These are phyloP conservation scores for Nitzschia sp. DNA, from an alignment of 108 stramenopile species.

Conservation along the genomic window DNA sequence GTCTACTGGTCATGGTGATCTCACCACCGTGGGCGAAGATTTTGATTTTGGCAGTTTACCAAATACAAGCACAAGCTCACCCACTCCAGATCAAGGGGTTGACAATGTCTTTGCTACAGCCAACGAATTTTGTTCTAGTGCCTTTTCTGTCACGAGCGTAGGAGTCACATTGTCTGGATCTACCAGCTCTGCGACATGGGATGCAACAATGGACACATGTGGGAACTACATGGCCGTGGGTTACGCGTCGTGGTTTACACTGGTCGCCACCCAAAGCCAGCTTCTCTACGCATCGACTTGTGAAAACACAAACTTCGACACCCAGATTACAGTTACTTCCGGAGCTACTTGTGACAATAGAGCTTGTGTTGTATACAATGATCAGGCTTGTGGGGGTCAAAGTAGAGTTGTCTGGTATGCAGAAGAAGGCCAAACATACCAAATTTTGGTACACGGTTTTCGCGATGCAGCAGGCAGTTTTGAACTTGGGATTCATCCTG, in stretches of 20 bases:
- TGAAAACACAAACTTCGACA: slow-evolving; percentile 30
- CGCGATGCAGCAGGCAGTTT: slow-evolving; percentile 29
- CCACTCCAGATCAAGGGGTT: no score
- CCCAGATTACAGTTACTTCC: slow-evolving; percentile 30
- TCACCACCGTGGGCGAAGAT: slow-evolving; percentile 1
- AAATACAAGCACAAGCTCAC: no score
- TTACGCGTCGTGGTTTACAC: slow-evolving; percentile 24
- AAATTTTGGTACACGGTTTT: slow-evolving; percentile 32
- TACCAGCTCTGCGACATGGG: slow-evolving; percentile 15
- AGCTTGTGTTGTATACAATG: slow-evolving; percentile 31
- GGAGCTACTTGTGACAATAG: slow-evolving; percentile 9
- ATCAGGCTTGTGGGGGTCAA: slow-evolving; percentile 35
- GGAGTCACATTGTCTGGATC: slow-evolving; percentile 13
- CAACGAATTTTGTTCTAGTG: slow-evolving; percentile 25
- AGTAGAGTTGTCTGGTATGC: slow-evolving; percentile 33
- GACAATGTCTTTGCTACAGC: slow-evolving; percentile 2
- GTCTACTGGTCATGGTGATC: no score
- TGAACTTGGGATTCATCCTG: slow-evolving; percentile 10
- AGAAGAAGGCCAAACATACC: slow-evolving; percentile 19
- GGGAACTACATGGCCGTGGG: slow-evolving; percentile 32
- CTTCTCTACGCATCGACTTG: slow-evolving; percentile 36
- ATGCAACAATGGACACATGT: slow-evolving; percentile 30
- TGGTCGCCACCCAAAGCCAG: slow-evolving; percentile 8
- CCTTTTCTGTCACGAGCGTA: slow-evolving; percentile 1
- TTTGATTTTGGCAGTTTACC: no score